A percentile compares a stretch with the other conserved stretches of the same genome.
Conservation (phyloP, 2,329 filamentous ascomycete species). For the Alternaria triticimaculans region DNA sequence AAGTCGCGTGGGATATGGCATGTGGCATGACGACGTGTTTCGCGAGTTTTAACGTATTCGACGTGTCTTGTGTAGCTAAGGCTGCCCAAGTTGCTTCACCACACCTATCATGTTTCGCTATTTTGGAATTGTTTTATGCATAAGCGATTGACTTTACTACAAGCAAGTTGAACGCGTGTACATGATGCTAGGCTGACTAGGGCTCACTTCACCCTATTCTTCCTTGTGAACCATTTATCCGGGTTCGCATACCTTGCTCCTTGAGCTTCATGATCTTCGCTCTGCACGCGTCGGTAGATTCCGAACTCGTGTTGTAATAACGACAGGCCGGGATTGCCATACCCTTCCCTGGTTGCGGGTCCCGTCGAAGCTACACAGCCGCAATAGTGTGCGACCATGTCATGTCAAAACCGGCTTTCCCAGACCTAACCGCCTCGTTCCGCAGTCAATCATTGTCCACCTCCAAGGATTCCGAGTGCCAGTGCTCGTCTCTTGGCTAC, state of each 20-base stretch:
- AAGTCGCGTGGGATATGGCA: slow-evolving; percentile 7
- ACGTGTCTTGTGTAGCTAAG: slow-evolving; percentile 4
- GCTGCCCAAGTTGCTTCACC: slow-evolving; percentile 5
- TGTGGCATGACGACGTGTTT: slow-evolving; percentile 6
- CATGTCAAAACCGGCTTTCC: slow-evolving; percentile 9
- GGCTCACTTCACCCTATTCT: neutral
- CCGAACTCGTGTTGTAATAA: slow-evolving; percentile 13
- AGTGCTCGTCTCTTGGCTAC: neutral
- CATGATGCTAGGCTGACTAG: slow-evolving; percentile 1
- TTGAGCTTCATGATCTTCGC: slow-evolving; percentile 1
- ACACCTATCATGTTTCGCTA: slow-evolving; percentile 11
- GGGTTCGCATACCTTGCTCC: neutral
- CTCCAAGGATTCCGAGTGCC: slow-evolving; percentile 3
- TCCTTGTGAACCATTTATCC: slow-evolving; percentile 1
- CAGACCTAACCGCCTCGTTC: neutral
- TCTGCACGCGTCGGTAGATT: neutral
- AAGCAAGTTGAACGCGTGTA: slow-evolving; percentile 9
- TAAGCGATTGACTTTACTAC: neutral
- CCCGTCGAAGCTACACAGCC: slow-evolving; percentile 9
- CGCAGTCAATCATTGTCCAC: slow-evolving; percentile 4
- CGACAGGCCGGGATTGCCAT: slow-evolving; percentile 2
- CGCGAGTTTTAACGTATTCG: slow-evolving; percentile 7
- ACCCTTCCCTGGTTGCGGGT: slow-evolving; percentile 4
- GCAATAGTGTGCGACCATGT: slow-evolving; percentile 3
- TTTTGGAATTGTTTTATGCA: slow-evolving; percentile 8